A percentile compares a stretch with the other conserved stretches of the same genome.
phyloP scores from a whole-genome alignment of 192 early-diverging fungal genomes.

The Gigaspora rosea region DNA sequence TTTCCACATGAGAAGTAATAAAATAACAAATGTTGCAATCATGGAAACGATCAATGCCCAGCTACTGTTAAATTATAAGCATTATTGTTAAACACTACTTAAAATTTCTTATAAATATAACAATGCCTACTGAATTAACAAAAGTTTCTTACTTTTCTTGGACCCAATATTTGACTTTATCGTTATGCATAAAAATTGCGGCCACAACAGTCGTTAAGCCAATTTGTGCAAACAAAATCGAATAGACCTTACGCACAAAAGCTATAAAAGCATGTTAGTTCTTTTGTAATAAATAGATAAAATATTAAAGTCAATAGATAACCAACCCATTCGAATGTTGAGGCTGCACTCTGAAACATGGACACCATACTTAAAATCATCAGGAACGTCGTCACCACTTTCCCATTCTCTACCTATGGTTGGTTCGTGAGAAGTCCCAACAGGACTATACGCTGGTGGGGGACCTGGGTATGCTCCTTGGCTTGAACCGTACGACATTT shows the following conservation, averaged over 20 bases:
- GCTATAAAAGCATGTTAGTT: constrained; percentile 34
- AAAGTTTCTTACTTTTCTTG: constrained; percentile 46
- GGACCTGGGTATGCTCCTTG: background rate
- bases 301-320: background rate
- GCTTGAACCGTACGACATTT: no score
- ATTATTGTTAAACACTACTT: background rate
- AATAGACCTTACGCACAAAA: constrained; percentile 74
- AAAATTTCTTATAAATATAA: no score
- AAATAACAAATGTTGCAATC: constrained; percentile 48
- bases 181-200: constrained; percentile 59
- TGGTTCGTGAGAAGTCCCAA: background rate
- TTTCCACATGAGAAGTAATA: constrained; percentile 61
- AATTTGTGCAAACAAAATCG: constrained; percentile 67
- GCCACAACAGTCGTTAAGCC: constrained; percentile 57
- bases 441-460: constrained; percentile 3
- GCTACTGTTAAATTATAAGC: constrained; percentile 39
- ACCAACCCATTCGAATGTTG: constrained; percentile 44
- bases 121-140: no score
- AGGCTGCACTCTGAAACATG: constrained; percentile 47
- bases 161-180: constrained; percentile 52
- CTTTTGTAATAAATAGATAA: background rate
- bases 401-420: background rate
- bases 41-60: constrained; percentile 63
- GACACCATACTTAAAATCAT: constrained; percentile 58
- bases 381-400: constrained; percentile 40